A percentile compares a stretch with the other conserved stretches of the same genome.
phyloP scores from a whole-genome alignment of 208 protist genomes.

The Crithidia thermophila region DNA sequence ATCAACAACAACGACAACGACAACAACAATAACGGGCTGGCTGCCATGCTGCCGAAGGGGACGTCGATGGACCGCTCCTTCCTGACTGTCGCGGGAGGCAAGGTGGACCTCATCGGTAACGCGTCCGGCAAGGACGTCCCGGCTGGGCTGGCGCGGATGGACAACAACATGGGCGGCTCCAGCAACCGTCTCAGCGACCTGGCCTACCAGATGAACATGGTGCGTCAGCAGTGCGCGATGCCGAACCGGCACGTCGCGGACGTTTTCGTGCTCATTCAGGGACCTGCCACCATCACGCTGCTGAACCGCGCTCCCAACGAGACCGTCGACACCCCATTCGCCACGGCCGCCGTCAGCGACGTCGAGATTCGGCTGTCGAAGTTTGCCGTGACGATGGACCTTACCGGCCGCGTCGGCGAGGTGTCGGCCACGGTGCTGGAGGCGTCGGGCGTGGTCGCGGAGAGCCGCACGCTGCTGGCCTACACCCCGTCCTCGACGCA shows the following conservation, averaged over 20 bases:
- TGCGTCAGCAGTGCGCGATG: slow-evolving; percentile 34
- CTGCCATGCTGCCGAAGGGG: too few relatives aligned
- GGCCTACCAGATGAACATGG: slow-evolving; percentile 33
- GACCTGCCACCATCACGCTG: slow-evolving; percentile 54
- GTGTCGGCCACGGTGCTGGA: slow-evolving; percentile 48
- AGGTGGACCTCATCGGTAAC: slow-evolving; percentile 5
- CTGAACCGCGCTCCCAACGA: slow-evolving; percentile 53
- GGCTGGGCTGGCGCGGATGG: slow-evolving; percentile 4
- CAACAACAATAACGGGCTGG: not conserved
- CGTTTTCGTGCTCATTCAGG: slow-evolving; percentile 63
- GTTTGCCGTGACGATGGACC: slow-evolving; percentile 67
- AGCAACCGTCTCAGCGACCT: slow-evolving; percentile 17
- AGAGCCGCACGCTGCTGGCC: slow-evolving; percentile 52
- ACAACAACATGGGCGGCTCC: not conserved
- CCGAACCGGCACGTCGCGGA: slow-evolving; percentile 58
- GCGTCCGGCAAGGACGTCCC: slow-evolving; percentile 4
- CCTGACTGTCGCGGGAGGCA: not conserved
- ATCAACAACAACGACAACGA: slow-evolving; percentile 24
- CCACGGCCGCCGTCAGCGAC: slow-evolving; percentile 43
- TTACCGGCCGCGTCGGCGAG: slow-evolving; percentile 52
- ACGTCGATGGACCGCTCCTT: not conserved
- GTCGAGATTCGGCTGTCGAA: slow-evolving; percentile 66
- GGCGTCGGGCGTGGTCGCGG: slow-evolving; percentile 38
- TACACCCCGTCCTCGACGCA: slow-evolving; percentile 8
- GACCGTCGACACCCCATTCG: slow-evolving; percentile 56